phyloP scores from a whole-genome alignment of 345 rosid species.

The Erysimum cheiranthoides region DNA sequence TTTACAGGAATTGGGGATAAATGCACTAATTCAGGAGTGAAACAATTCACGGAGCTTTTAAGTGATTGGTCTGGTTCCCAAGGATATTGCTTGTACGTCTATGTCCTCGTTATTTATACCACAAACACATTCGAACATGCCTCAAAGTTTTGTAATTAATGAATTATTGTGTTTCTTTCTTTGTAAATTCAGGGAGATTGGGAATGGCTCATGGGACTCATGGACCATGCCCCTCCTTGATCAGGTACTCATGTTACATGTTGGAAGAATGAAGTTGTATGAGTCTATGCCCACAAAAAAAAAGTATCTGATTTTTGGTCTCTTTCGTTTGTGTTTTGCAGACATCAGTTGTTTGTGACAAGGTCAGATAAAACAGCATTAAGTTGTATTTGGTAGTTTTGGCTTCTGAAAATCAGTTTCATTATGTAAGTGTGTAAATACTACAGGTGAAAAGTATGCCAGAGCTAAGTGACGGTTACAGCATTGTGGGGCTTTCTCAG shows the following conservation, averaged over 20 bases:
- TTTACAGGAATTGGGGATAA: slow-evolving; percentile 74
- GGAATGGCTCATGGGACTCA: slow-evolving; percentile 93
- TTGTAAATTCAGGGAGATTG: slow-evolving; percentile 66
- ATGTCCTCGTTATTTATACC: slow-evolving; percentile 41
- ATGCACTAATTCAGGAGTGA: slow-evolving; percentile 65
- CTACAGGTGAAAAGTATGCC: slow-evolving; percentile 72
- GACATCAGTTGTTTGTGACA: slow-evolving; percentile 81
- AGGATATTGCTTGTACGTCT: slow-evolving; percentile 97
- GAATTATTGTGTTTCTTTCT: not conserved
- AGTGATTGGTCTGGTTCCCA: slow-evolving; percentile 76
- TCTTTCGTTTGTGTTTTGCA: slow-evolving; percentile 51
- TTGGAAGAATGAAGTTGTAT: slow-evolving; percentile 10
- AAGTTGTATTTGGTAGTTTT: slow-evolving; percentile 26
- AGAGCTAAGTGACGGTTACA: slow-evolving; percentile 75
- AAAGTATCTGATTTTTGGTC: not conserved
- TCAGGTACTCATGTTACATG: slow-evolving; percentile 64
- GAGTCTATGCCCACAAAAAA: not conserved
- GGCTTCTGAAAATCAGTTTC: not conserved
- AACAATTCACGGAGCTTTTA: slow-evolving; percentile 65
- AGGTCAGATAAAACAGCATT: slow-evolving; percentile 54
- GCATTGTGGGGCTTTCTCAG: slow-evolving; percentile 91
- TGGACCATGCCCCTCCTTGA: slow-evolving; percentile 85
- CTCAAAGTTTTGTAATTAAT: slow-evolving; percentile 10
- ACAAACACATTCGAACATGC: not conserved
- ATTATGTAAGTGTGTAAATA: slow-evolving; percentile 23